Conservation (phyloP, 1,139 yeast species). For the Candida sp. region DNA sequence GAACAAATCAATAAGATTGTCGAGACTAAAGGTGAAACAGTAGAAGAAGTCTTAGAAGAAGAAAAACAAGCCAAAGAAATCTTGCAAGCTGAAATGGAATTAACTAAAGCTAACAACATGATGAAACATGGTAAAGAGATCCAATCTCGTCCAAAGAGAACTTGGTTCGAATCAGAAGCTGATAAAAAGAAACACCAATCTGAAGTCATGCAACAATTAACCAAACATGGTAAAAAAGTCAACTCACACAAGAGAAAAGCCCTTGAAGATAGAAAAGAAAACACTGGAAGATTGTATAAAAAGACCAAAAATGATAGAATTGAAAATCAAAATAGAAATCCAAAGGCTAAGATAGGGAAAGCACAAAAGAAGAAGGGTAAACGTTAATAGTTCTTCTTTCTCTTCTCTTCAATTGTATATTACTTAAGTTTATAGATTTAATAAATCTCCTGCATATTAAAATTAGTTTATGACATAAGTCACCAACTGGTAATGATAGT, state of each 20-base stretch:
- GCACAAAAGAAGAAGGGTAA: constrained; percentile 4
- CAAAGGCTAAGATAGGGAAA: constrained; percentile 7
- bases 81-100: constrained; percentile 85
- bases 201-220: constrained; percentile 43
- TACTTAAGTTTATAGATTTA: neutral
- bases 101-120: constrained; percentile 80
- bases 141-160: constrained; percentile 86
- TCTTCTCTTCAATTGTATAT: neutral
- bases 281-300: constrained; percentile 54
- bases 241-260: constrained; percentile 62
- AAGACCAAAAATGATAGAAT: constrained; percentile 68
- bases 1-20: constrained; percentile 63
- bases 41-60: constrained; percentile 79
- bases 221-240: constrained; percentile 41
- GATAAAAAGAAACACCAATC: constrained; percentile 54
- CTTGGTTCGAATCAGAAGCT: constrained; percentile 87
- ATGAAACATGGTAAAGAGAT: constrained; percentile 81
- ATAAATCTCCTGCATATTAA: constrained; percentile 1
- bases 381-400: neutral
- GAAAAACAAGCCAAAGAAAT: constrained; percentile 88
- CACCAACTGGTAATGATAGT: neutral
- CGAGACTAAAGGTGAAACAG: constrained; percentile 52
- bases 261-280: constrained; percentile 42
- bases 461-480: neutral
- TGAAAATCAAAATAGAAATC: constrained; percentile 9